Evolutionary conservation across 805 yeast genomes (phyloP), one percentile per base, ranked within the genome.

Genomic region (Starmerella etchellsii): DNA sequence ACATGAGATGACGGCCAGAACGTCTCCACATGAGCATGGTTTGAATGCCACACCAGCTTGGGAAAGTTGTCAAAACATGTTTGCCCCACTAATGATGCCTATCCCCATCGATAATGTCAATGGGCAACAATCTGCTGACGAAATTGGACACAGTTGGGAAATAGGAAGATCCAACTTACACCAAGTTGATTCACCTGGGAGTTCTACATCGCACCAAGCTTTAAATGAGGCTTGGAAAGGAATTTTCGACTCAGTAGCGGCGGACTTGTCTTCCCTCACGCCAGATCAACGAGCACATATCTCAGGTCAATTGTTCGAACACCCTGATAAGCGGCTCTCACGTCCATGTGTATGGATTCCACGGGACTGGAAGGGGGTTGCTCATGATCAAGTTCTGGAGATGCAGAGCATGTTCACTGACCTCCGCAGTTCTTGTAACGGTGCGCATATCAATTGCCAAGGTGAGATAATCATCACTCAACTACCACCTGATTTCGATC

Each of bases 271-370:
- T 8, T 44, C 43, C 11, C 33, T 59, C 7, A 48, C 53, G 2
- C 19, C 39, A 4, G 54, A 46, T 6, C 56, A 56, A 28, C 52
- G 49, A n/a, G 55, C 53, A n/a, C 44, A 39, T 31, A 32, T 54
- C 9, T 43, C 52, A 4, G 39, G 46, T 15, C 54, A 51, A 21
- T 51, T 61, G 15, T 62, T 57, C 40, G 50, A 47, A 34, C 60
- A 61, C 40, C 60, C 62, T 4, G 57, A 58, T 4, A 41, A 56
- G 15, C 46, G 57, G 19, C 43, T 48, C 8, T 43, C 36, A 13
- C 43, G 52, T 19, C 65, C 66, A 10, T 50, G 62, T 21, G 53
- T 70, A 1, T 68, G 73, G 73, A 43, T 70, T 3, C 73, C 73
- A 0, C 44, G 49, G 19, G 73, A 70, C 47, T 47, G 42, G 16